A percentile compares a stretch with the other conserved stretches of the same genome.
These are phyloP conservation scores for Rhynchosporium graminicola DNA, from an alignment of 2,329 filamentous ascomycete species.

Conservation along the genomic window DNA sequence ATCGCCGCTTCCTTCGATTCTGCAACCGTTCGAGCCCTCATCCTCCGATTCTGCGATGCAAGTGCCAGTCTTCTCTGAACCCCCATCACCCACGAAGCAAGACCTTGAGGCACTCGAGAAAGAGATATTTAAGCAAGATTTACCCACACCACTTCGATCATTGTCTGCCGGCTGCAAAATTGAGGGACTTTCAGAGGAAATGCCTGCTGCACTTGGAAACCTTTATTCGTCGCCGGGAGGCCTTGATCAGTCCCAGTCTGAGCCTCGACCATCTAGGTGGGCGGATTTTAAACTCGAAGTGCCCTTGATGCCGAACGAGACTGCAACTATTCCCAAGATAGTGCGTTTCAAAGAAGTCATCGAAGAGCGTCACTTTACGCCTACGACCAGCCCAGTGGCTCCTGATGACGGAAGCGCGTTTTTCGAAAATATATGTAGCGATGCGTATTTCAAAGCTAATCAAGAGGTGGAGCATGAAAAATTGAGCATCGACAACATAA, in stretches of 20 bases:
- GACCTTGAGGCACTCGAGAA: slow-evolving; percentile 36
- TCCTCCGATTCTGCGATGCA: slow-evolving; percentile 32
- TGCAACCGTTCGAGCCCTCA: slow-evolving; percentile 32
- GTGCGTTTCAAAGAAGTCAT: slow-evolving; percentile 37
- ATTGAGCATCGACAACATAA: slow-evolving; percentile 41
- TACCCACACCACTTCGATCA: slow-evolving; percentile 29
- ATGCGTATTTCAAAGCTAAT: slow-evolving; percentile 28
- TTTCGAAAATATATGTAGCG: slow-evolving; percentile 35
- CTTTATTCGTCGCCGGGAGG: slow-evolving; percentile 45
- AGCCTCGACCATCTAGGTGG: slow-evolving; percentile 19
- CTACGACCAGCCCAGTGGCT: slow-evolving; percentile 8
- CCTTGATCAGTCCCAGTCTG: slow-evolving; percentile 19
- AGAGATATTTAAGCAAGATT: slow-evolving; percentile 37
- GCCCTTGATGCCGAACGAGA: slow-evolving; percentile 34
- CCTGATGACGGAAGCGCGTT: slow-evolving; percentile 25
- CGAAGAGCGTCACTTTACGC: slow-evolving; percentile 30
- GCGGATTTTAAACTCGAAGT: slow-evolving; percentile 38
- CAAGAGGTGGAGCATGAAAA: slow-evolving; percentile 38
- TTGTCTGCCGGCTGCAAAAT: not conserved
- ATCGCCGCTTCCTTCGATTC: slow-evolving; percentile 28
- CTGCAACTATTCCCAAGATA: slow-evolving; percentile 21
- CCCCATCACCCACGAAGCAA: slow-evolving; percentile 29
- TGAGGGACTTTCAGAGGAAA: slow-evolving; percentile 43
- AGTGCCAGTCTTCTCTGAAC: slow-evolving; percentile 34
- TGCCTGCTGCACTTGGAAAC: slow-evolving; percentile 67